Base-by-base conservation (phyloP, 805 yeast species). In the Barnettozyma vustinii region DNA sequence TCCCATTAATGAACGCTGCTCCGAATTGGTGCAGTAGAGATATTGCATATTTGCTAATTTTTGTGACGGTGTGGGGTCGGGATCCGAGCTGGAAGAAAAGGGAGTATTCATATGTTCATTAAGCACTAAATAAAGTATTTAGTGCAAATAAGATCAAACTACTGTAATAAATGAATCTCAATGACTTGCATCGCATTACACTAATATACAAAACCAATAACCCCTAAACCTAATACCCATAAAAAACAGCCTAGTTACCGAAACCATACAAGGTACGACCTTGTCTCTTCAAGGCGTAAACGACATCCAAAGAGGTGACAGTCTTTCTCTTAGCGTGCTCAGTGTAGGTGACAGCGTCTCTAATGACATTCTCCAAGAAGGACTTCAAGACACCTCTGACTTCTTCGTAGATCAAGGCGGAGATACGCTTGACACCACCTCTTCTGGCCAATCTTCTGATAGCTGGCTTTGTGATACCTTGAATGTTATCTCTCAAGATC, bases 241-340 rank as follows among this genome's bases (percentile, higher is more conserved):
- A 40, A 35, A 27, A 40, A 16, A 40, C 33, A 25, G 35, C 33
- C 81, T 84, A 92, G 84, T 97, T 97, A 81, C 98, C 98, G 87
- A 92, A 94, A 91, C 98, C 98, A 74, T 92, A 92, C 74, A 94
- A 84, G 78, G 98, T 94, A 80, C 98, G 87, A 71, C 99, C 99
- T 82, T 94, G 97, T 85, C 98, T 90, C 94, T 92, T 92, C 78
- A 92, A 87, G 67, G 98, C 98, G 75, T 92, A 92, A 67, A 92
- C 98, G 64, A 92, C 98, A 73, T 92, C 99, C 69, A 92, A 83
- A 56, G 99, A 91, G 63, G 99, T 92, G 66, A 92, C 98, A 60
- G 99, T 94, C 90, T 92, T 92, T 85, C 99, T 90, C 94, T 94
- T 94, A 67, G 98, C 99, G 85, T 92, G 98, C 79, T 94, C 98